Conservation (phyloP, 768 basidiomycete genomes). For the Tulasnella sp. region DNA sequence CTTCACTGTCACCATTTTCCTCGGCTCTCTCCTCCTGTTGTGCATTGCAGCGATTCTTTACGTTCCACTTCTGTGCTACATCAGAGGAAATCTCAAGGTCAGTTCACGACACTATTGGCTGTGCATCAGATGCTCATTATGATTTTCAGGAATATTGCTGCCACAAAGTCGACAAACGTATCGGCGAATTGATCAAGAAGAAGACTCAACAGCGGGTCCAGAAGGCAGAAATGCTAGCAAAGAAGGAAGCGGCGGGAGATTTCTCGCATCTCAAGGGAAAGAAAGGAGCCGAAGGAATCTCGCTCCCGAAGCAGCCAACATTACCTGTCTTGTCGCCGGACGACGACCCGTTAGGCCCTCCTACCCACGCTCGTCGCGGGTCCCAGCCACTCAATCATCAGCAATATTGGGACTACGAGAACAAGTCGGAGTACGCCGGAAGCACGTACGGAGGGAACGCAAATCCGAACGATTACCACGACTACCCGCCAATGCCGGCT, state of each 20-base stretch:
- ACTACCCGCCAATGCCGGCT: slow-evolving; percentile 17
- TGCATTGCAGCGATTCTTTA: slow-evolving; percentile 80
- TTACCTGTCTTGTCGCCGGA: slow-evolving; percentile 85
- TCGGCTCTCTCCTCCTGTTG: slow-evolving; percentile 69
- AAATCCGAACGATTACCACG: slow-evolving; percentile 9
- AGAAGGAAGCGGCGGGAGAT: slow-evolving; percentile 86
- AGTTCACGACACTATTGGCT: slow-evolving; percentile 8
- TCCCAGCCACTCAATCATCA: slow-evolving; percentile 4
- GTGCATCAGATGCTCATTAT: neutral
- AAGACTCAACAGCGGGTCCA: slow-evolving; percentile 76
- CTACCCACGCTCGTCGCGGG: slow-evolving; percentile 24
- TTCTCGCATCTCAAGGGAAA: slow-evolving; percentile 87
- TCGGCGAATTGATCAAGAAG: slow-evolving; percentile 84
- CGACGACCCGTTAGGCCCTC: slow-evolving; percentile 49
- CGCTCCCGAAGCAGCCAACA: slow-evolving; percentile 49
- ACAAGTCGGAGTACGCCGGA: slow-evolving; percentile 12
- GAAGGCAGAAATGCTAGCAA: slow-evolving; percentile 68
- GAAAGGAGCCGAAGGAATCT: slow-evolving; percentile 43
- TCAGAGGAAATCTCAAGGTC: slow-evolving; percentile 94
- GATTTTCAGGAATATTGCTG: slow-evolving; percentile 85
- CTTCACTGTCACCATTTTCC: slow-evolving; percentile 82
- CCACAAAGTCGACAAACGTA: slow-evolving; percentile 99
- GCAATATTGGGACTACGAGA: slow-evolving; percentile 9
- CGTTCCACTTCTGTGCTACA: slow-evolving; percentile 88
- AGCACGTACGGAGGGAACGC: slow-evolving; percentile 6